These are phyloP conservation scores for Solanum microdontum DNA, from an alignment of 257 asterid genomes.

Conservation along the genomic window DNA sequence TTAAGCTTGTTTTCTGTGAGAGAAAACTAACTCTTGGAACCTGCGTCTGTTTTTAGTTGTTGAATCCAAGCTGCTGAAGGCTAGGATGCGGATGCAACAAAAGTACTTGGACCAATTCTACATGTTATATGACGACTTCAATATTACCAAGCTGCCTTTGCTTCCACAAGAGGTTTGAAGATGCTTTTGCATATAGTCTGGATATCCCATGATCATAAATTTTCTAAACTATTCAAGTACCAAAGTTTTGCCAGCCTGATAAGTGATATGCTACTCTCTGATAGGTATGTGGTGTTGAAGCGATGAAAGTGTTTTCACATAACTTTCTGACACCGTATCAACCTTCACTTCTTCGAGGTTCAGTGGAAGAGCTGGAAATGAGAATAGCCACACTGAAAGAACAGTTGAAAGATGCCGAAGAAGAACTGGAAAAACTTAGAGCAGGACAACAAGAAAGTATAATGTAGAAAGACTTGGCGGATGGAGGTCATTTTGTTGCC, in stretches of 20 bases:
- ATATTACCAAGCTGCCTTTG: slow-evolving; percentile 89
- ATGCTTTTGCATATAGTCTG: neutral
- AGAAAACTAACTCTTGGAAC: neutral
- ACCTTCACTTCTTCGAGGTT: slow-evolving; percentile 50
- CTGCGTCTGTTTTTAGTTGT: slow-evolving; percentile 31
- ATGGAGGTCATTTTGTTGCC: neutral
- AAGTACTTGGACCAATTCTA: slow-evolving; percentile 89
- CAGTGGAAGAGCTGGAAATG: slow-evolving; percentile 56
- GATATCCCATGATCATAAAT: neutral
- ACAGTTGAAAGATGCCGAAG: slow-evolving; percentile 62
- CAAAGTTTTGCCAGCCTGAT: neutral
- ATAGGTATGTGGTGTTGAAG: slow-evolving; percentile 84
- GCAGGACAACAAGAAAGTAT: slow-evolving; percentile 58
- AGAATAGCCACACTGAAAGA: slow-evolving; percentile 49
- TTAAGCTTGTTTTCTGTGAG: neutral
- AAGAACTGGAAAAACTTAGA: slow-evolving; percentile 46
- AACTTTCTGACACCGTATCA: slow-evolving; percentile 52
- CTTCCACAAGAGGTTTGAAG: slow-evolving; percentile 82
- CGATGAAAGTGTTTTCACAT: slow-evolving; percentile 55
- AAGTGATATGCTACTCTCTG: neutral
- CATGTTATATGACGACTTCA: slow-evolving; percentile 80
- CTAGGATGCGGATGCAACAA: slow-evolving; percentile 90
- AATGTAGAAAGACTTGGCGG: neutral
- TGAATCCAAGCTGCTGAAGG: slow-evolving; percentile 79
- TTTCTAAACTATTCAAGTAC: neutral